Evolutionary conservation across 371 early-diverging fungal genomes (phyloP).

Genomic region (Antonospora locustae): DNA sequence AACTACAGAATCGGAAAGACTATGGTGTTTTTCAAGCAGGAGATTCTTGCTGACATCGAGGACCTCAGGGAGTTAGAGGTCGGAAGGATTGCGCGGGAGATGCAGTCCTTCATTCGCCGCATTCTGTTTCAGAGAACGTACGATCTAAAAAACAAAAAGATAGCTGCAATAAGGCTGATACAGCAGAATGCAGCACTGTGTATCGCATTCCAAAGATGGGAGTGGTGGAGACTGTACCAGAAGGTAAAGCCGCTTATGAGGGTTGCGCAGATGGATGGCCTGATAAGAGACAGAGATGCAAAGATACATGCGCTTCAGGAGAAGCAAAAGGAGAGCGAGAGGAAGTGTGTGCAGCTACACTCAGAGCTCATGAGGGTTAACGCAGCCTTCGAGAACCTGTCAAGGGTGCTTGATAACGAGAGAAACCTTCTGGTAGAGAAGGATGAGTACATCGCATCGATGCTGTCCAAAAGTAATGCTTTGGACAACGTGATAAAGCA

Average conservation of each 20-base stretch:
- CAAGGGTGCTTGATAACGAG: conserved; percentile 61
- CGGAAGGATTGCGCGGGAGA: conserved; percentile 62
- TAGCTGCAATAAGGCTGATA: conserved; percentile 47
- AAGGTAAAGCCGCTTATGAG: conserved; percentile 86
- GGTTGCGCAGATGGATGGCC: conserved; percentile 64
- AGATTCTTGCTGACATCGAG: conserved; percentile 83
- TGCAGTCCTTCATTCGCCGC: conserved; percentile 75
- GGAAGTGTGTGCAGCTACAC: conserved; percentile 39
- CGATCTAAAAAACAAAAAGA: neutral
- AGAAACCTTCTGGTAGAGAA: conserved; percentile 62
- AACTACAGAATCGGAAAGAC: conserved; percentile 76
- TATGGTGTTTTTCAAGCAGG: conserved; percentile 92
- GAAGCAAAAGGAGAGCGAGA: conserved; percentile 59
- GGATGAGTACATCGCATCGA: conserved; percentile 60
- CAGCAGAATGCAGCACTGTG: conserved; percentile 44
- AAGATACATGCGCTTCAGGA: conserved; percentile 70
- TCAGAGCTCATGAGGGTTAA: conserved; percentile 56
- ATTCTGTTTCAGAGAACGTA: conserved; percentile 60
- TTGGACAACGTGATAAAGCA: neutral
- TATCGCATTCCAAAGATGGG: conserved; percentile 38
- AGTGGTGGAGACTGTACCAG: conserved; percentile 63
- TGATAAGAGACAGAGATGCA: conserved; percentile 64
- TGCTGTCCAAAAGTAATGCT: neutral
- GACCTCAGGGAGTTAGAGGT: conserved; percentile 72
- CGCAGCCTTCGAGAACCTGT: conserved; percentile 59